phyloP scores from a whole-genome alignment of 1,284 basidiomycete species.

The Pascua sp. region DNA sequence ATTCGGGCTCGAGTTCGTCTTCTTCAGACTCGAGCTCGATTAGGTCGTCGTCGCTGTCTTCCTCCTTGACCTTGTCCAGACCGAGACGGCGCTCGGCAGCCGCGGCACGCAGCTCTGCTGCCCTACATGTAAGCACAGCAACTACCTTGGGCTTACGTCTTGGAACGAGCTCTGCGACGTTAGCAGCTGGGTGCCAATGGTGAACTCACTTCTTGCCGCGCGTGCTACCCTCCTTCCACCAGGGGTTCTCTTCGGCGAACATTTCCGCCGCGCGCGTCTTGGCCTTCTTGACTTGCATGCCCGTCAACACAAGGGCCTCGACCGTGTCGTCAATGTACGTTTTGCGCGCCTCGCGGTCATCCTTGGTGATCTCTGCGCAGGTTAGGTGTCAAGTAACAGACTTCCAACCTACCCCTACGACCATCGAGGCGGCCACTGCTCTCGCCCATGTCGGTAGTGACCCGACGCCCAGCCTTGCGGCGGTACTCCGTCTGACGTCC shows the following conservation, averaged over 20 bases:
- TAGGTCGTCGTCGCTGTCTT: background rate
- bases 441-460: constrained; percentile 41
- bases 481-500: constrained; percentile 42
- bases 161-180: constrained; percentile 35
- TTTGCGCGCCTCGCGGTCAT: constrained; percentile 32
- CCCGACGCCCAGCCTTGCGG: constrained; percentile 33
- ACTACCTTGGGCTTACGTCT: constrained; percentile 20
- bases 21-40: background rate
- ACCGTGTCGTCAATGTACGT: constrained; percentile 24
- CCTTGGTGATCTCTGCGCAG: constrained; percentile 35
- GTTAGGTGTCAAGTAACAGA: background rate
- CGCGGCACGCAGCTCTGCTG: constrained; percentile 38
- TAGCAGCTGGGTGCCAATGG: background rate
- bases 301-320: constrained; percentile 13
- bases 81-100: constrained; percentile 38
- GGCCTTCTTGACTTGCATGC: constrained; percentile 27
- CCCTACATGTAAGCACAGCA: constrained; percentile 19
- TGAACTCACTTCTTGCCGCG: constrained; percentile 36
- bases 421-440: constrained; percentile 37
- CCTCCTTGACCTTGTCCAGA: constrained; percentile 1
- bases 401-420: constrained; percentile 21
- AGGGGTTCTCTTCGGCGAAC: constrained; percentile 37
- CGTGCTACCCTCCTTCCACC: constrained; percentile 41
- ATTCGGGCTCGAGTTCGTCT: constrained; percentile 1
- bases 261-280: constrained; percentile 28